These are phyloP conservation scores for Podila clonocystis DNA, from an alignment of 192 early-diverging fungal species.

Conservation along the genomic window DNA sequence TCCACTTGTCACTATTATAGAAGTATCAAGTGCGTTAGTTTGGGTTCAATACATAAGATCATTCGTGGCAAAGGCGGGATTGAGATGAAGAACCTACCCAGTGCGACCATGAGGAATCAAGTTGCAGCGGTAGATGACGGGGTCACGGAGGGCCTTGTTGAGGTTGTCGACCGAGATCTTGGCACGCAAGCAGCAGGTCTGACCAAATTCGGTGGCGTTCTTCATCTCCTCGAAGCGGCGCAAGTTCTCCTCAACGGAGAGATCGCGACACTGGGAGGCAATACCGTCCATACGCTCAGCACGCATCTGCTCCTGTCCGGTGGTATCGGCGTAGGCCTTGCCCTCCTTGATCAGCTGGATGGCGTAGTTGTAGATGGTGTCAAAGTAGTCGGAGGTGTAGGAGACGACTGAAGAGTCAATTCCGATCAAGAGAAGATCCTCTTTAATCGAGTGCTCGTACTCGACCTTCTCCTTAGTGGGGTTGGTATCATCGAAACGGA, in stretches of 20 bases:
- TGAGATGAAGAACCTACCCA: conserved; percentile 56
- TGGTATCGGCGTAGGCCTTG: conserved; percentile 94
- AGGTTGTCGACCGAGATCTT: conserved; percentile 91
- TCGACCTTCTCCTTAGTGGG: conserved; percentile 96
- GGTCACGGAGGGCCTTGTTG: conserved; percentile 97
- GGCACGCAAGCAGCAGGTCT: conserved; percentile 89
- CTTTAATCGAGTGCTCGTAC: conserved; percentile 95
- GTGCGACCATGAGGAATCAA: conserved; percentile 89
- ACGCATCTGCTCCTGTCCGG: conserved; percentile 86
- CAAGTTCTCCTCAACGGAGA: conserved; percentile 92
- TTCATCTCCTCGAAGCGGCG: conserved; percentile 92
- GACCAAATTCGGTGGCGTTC: conserved; percentile 83
- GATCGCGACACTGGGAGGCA: conserved; percentile 84
- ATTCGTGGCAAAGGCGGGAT: not conserved
- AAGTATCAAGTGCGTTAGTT: not conserved
- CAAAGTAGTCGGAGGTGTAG: conserved; percentile 96
- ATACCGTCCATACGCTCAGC: conserved; percentile 85
- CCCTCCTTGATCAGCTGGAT: conserved; percentile 87
- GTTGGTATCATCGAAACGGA: conserved; percentile 99
- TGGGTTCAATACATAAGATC: not conserved
- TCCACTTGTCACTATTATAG: conserved; percentile 74
- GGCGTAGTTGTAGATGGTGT: conserved; percentile 85
- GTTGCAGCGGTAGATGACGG: conserved; percentile 96
- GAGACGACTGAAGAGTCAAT: conserved; percentile 80
- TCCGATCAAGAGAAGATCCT: conserved; percentile 91